Percentiles rank a stretch among this genome's conserved stretches.
Conservation (phyloP, 768 basidiomycete genomes). For the Hygrocybe punicea region DNA sequence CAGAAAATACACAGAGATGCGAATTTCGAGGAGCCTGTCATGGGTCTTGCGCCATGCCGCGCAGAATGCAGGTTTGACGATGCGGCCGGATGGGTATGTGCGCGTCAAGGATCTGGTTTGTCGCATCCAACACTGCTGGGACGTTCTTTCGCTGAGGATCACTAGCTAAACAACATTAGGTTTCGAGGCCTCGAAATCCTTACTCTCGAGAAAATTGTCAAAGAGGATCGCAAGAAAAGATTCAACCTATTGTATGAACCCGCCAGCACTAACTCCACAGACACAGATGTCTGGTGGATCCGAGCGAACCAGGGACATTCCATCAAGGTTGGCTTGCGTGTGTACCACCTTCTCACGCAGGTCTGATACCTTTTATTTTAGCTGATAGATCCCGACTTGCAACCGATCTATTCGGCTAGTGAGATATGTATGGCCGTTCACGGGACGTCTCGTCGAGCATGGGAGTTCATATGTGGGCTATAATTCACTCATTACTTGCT, state of each 20-base stretch:
- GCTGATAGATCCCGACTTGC: conserved; percentile 42
- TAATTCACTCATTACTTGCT: conserved; percentile 8
- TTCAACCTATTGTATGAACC: conserved; percentile 34
- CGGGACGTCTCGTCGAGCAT: conserved; percentile 54
- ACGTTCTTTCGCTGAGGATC: not conserved
- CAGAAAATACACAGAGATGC: not conserved
- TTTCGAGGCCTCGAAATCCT: conserved; percentile 48
- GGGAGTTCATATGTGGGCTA: conserved; percentile 50
- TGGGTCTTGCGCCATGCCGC: conserved; percentile 78
- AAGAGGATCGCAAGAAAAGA: conserved; percentile 45
- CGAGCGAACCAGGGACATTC: conserved; percentile 71
- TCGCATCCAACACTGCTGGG: conserved; percentile 6
- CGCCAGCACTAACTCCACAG: conserved; percentile 12
- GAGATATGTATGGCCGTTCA: conserved; percentile 57
- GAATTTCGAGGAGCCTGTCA: not conserved
- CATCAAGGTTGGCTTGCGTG: conserved; percentile 44
- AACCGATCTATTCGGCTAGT: conserved; percentile 44
- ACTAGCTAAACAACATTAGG: conserved; percentile 55
- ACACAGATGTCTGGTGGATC: conserved; percentile 50
- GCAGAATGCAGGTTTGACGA: conserved; percentile 50
- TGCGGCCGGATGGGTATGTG: conserved; percentile 76
- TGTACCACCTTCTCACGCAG: not conserved
- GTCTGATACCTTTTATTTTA: conserved; percentile 14
- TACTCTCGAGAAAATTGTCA: conserved; percentile 47
- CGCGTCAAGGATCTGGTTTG: conserved; percentile 69